Conservation (phyloP, 805 yeast species). For the Wickerhamomyces rabaulensis region DNA sequence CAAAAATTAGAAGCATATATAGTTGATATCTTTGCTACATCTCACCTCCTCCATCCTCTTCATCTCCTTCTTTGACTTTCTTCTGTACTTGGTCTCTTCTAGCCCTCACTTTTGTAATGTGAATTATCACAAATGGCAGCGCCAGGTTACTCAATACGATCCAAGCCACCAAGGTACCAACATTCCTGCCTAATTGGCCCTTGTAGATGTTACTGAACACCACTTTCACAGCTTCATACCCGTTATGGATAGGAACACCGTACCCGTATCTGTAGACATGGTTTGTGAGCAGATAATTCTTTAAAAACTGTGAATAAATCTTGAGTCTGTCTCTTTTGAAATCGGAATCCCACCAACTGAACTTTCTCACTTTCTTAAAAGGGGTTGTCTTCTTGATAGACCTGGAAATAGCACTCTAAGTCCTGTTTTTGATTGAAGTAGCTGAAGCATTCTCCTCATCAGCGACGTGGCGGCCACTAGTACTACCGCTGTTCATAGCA, state of each 20-base stretch:
- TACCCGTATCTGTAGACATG: constrained; percentile 56
- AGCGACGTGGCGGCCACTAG: neutral
- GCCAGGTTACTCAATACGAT: constrained; percentile 38
- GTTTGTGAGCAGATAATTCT: constrained; percentile 34
- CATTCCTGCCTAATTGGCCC: constrained; percentile 52
- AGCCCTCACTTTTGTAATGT: constrained; percentile 11
- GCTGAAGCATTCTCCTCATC: neutral
- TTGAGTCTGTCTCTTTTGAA: constrained; percentile 14
- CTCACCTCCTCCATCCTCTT: no score
- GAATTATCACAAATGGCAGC: constrained; percentile 39
- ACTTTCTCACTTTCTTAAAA: constrained; percentile 12
- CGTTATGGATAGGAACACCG: constrained; percentile 64
- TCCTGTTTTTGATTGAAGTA: no score
- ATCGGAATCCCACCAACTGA: constrained; percentile 18
- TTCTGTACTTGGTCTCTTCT: neutral
- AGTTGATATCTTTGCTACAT: no score
- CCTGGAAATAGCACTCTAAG: no score
- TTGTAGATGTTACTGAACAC: constrained; percentile 51
- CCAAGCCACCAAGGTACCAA: constrained; percentile 60
- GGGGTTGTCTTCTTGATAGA: constrained; percentile 9
- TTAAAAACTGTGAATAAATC: constrained; percentile 12
- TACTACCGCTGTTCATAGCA: neutral
- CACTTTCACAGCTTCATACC: constrained; percentile 54
- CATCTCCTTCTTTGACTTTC: neutral
- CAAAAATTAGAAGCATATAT: no score